These are phyloP conservation scores for Coix lacrymajobi DNA, from an alignment of 176 grass and related monocot genomes.

Conservation along the genomic window DNA sequence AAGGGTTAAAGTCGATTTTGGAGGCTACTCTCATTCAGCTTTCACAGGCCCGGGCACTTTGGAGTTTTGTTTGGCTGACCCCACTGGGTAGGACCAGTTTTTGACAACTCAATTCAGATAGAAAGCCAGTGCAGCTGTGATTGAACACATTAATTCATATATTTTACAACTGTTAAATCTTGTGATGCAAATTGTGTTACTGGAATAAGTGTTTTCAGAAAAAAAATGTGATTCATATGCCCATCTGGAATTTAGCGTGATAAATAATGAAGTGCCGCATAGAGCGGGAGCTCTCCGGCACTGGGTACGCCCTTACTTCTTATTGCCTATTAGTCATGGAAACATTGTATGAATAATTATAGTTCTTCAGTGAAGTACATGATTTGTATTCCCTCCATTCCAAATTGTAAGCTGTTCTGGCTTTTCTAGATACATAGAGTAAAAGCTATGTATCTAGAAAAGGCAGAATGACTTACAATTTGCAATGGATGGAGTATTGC, in stretches of 20 bases:
- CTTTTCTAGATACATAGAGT: no score
- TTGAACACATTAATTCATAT: not conserved
- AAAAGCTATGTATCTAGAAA: no score
- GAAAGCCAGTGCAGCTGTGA: not conserved
- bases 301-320: no score
- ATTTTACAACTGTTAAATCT: not conserved
- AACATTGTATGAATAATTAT: not conserved
- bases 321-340: not conserved
- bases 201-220: not conserved
- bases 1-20: no score
- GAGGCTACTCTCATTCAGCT: no score
- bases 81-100: no score
- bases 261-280: not conserved
- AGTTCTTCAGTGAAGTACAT: not conserved
- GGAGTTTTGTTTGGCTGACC: no score
- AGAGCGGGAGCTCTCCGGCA: no score
- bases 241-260: not conserved
- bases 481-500: no score
- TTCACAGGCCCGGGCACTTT: no score
- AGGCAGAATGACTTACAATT: no score
- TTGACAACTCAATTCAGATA: not conserved
- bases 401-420: no score
- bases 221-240: not conserved
- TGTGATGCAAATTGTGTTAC: not conserved
- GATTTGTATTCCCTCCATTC: not conserved